A percentile compares a stretch with the other conserved stretches of the same genome.
phyloP scores from a whole-genome alignment of 148 eudicot species.

The Polygonum aviculare region DNA sequence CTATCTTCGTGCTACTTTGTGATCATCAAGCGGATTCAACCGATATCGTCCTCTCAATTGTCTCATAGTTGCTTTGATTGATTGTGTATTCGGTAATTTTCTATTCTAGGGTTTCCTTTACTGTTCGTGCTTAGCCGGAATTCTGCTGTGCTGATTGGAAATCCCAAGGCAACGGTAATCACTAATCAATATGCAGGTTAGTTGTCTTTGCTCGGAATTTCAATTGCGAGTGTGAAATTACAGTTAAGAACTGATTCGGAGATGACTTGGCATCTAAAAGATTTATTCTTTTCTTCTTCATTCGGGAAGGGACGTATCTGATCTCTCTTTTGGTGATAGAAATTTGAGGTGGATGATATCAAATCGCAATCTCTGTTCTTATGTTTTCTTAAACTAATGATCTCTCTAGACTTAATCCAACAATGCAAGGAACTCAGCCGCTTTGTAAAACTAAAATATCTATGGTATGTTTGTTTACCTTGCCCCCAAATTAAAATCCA shows the following conservation, averaged over 20 bases:
- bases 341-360: not conserved
- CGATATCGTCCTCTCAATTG: not conserved
- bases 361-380: not conserved
- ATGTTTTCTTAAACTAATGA: not conserved
- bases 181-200: slow-evolving; percentile 4
- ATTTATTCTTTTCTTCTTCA: not conserved
- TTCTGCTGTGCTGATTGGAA: not conserved
- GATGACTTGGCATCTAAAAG: not conserved
- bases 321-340: not conserved
- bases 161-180: not conserved
- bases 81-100: not conserved
- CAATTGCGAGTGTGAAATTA: not conserved
- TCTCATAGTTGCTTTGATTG: not conserved
- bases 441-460: not conserved
- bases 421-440: too few species aligned
- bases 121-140: not conserved
- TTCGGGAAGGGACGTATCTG: not conserved
- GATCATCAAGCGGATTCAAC: not conserved
- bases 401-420: too few species aligned
- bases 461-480: not conserved
- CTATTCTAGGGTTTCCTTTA: not conserved
- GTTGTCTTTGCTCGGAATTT: not conserved
- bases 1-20: slow-evolving; percentile 1
- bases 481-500: not conserved
- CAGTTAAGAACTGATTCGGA: not conserved